Evolutionary conservation across 169 alveolate species (phyloP).

Genomic region (Plasmodium berghei): DNA sequence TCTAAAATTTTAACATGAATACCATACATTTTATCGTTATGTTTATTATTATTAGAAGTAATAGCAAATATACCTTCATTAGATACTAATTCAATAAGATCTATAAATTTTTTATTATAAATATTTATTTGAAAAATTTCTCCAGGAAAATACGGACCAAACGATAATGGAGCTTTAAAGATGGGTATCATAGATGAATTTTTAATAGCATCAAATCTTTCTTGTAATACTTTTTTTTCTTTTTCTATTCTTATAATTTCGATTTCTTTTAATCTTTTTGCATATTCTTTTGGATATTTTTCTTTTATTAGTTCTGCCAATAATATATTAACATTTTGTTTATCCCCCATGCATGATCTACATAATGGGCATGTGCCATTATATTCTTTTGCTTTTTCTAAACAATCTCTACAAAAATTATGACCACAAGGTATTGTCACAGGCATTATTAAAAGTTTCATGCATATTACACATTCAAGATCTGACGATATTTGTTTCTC

Average conservation of each 20-base stretch:
- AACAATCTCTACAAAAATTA: conserved; percentile 84
- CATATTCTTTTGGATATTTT: conserved; percentile 62
- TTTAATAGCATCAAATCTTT: conserved; percentile 58
- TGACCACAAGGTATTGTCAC: conserved; percentile 88
- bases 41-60: conserved; percentile 33
- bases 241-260: conserved; percentile 38
- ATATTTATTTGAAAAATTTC: conserved; percentile 41
- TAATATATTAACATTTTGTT: conserved; percentile 75
- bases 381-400: conserved; percentile 82
- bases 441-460: conserved; percentile 82
- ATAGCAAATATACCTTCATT: conserved; percentile 64
- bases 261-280: conserved; percentile 61
- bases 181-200: conserved; percentile 60
- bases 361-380: conserved; percentile 78
- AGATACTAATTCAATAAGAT: conserved; percentile 51
- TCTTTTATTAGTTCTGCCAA: conserved; percentile 74
- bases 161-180: conserved; percentile 31
- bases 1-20: conserved; percentile 51
- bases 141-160: conserved; percentile 70
- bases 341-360: conserved; percentile 66
- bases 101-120: conserved; percentile 34
- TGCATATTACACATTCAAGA: conserved; percentile 78
- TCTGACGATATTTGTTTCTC: conserved; percentile 38
- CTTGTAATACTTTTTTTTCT: conserved; percentile 43
- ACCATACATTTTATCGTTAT: conserved; percentile 39